Percentiles rank a stretch among this genome's conserved stretches.
Evolutionary conservation across 495 filamentous ascomycete species (phyloP).

Genomic region (Hyaloscypha bicolor): DNA sequence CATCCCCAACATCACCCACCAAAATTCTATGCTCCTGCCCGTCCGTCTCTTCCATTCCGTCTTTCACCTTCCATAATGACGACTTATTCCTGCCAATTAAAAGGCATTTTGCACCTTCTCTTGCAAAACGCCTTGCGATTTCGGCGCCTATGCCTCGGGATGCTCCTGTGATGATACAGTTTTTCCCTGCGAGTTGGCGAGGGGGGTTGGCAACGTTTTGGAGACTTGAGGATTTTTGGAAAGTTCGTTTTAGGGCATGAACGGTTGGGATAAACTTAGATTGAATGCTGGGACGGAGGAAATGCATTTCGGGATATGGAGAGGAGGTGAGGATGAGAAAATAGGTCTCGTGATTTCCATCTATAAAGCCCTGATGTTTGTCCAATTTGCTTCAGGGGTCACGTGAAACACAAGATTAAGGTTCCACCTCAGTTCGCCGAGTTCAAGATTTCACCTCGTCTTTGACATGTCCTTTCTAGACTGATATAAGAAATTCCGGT

Average conservation of each 20-base stretch:
- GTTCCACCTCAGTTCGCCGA: too few species aligned
- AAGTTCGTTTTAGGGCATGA: background rate
- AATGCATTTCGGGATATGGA: background rate
- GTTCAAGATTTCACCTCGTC: too few species aligned
- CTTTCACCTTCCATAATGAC: conserved; percentile 45
- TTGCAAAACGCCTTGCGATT: conserved; percentile 69
- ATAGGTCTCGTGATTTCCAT: background rate
- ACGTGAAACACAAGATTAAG: background rate
- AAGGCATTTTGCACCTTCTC: conserved; percentile 58
- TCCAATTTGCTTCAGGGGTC: background rate
- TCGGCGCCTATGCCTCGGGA: conserved; percentile 66
- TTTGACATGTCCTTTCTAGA: too few species aligned
- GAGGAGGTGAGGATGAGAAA: background rate
- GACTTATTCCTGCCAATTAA: conserved; percentile 52
- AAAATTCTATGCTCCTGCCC: conserved; percentile 35
- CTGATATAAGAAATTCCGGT: too few species aligned
- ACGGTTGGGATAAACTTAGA: background rate
- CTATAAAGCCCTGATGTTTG: too few species aligned
- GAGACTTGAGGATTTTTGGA: background rate
- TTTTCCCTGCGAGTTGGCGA: conserved; percentile 36
- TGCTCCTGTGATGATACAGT: conserved; percentile 62
- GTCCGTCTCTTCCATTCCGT: conserved; percentile 30
- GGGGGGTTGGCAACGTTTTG: background rate
- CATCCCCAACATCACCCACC: conserved; percentile 50
- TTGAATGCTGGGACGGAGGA: background rate